phyloP scores from a whole-genome alignment of 176 grass and related monocot species.

The Canna indica region DNA sequence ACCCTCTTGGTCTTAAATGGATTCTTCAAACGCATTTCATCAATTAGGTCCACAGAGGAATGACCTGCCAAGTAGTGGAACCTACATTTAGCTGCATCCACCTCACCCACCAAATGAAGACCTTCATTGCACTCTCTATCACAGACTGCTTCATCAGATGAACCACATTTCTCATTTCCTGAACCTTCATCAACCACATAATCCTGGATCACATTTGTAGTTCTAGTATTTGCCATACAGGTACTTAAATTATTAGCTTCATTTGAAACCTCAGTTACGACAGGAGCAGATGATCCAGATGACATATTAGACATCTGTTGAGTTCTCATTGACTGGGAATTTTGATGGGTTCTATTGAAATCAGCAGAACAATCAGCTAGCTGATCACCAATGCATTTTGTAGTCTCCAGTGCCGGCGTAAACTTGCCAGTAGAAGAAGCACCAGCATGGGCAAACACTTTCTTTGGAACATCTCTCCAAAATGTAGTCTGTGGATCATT shows the following conservation, averaged over 20 bases:
- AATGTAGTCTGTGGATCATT: constrained; percentile 29
- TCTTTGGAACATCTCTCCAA: constrained; percentile 38
- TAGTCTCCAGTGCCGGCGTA: constrained; percentile 31
- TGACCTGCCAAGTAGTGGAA: neutral
- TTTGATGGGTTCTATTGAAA: constrained; percentile 18
- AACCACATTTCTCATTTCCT: constrained; percentile 60
- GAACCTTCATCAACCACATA: constrained; percentile 63
- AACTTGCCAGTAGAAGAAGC: constrained; percentile 22
- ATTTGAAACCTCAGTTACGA: constrained; percentile 61
- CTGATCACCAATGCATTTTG: constrained; percentile 16
- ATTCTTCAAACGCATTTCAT: constrained; percentile 13
- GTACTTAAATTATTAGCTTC: constrained; percentile 39
- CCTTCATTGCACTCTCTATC: constrained; percentile 33
- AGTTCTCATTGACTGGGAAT: constrained; percentile 30
- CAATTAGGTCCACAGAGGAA: neutral
- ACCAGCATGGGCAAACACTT: constrained; percentile 27
- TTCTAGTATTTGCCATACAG: constrained; percentile 20
- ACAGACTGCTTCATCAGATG: constrained; percentile 48
- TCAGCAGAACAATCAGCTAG: constrained; percentile 24
- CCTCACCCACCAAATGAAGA: constrained; percentile 7
- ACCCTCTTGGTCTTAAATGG: constrained; percentile 33
- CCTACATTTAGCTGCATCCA: constrained; percentile 19
- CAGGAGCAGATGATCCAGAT: constrained; percentile 65
- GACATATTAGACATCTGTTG: constrained; percentile 48
- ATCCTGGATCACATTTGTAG: constrained; percentile 26